A percentile compares a stretch with the other conserved stretches of the same genome.
These are phyloP conservation scores for Sporothrix protearum DNA, from an alignment of 2,329 filamentous ascomycete species.

Conservation along the genomic window DNA sequence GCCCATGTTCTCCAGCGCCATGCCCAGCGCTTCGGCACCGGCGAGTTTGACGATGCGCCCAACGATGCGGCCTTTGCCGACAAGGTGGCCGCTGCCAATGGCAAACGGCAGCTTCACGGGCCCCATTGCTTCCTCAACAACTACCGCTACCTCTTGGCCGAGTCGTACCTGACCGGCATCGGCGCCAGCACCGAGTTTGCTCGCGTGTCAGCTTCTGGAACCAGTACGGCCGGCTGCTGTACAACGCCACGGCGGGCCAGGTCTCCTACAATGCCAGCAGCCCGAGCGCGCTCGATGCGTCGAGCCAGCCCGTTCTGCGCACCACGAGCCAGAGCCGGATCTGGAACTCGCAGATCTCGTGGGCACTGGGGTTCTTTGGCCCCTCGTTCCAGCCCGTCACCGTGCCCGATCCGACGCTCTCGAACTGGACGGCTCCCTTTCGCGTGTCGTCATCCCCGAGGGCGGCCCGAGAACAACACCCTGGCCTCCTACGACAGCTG, in stretches of 20 bases:
- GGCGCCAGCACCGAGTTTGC: conserved; percentile 50
- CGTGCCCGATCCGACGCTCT: conserved; percentile 36
- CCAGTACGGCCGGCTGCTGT: conserved; percentile 52
- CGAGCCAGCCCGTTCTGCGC: conserved; percentile 47
- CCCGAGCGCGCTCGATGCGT: conserved; percentile 45
- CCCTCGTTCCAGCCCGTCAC: conserved; percentile 41
- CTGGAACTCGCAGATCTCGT: conserved; percentile 51
- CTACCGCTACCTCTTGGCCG: conserved; percentile 47
- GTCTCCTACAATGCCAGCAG: conserved; percentile 46
- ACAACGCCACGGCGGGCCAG: conserved; percentile 47
- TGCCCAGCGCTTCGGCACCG: conserved; percentile 48
- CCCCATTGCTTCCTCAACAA: conserved; percentile 51
- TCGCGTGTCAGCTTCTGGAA: conserved; percentile 51
- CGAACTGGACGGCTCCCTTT: conserved; percentile 41
- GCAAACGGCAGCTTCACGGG: conserved; percentile 37
- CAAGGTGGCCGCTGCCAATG: conserved; percentile 45
- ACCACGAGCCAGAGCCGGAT: conserved; percentile 55
- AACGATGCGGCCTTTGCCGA: conserved; percentile 48
- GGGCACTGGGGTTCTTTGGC: conserved; percentile 52
- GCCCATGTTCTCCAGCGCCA: conserved; percentile 54
- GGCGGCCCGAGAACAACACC: conserved; percentile 50
- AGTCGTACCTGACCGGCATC: conserved; percentile 45
- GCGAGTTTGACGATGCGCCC: conserved; percentile 45
- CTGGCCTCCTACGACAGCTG: conserved; percentile 52
- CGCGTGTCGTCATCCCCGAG: conserved; percentile 50